Conservation (phyloP, 2,329 filamentous ascomycete genomes). For the Ceratocystis colombiana region DNA sequence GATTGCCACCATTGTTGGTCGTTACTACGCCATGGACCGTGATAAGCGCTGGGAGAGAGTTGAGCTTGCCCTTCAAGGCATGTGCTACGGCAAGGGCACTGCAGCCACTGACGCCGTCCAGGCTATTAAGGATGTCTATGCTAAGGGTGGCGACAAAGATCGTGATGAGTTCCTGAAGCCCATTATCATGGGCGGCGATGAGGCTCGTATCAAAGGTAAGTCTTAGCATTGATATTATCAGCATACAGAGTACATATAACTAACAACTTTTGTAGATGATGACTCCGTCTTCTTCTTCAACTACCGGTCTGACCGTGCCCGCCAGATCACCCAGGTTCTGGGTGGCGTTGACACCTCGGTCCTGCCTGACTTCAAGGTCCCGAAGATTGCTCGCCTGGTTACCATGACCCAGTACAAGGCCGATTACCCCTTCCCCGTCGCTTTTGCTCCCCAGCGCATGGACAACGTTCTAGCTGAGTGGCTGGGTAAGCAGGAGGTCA, state of each 20-base stretch:
- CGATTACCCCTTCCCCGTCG: conserved; percentile 83
- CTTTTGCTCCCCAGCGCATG: conserved; percentile 92
- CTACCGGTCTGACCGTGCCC: conserved; percentile 95
- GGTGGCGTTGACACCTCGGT: conserved; percentile 88
- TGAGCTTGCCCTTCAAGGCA: conserved; percentile 77
- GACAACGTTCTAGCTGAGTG: conserved; percentile 97
- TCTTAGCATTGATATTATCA: neutral
- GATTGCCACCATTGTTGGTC: conserved; percentile 84
- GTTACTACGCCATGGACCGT: conserved; percentile 98
- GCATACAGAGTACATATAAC: neutral
- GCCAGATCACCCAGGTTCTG: conserved; percentile 89
- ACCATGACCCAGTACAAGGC: conserved; percentile 99
- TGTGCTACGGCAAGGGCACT: conserved; percentile 80
- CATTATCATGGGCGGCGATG: conserved; percentile 83
- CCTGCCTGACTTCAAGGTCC: conserved; percentile 82
- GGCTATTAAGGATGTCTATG: conserved; percentile 79
- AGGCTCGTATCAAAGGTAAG: conserved; percentile 72
- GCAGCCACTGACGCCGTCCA: conserved; percentile 72
- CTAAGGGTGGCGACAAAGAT: conserved; percentile 56
- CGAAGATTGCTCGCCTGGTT: conserved; percentile 70
- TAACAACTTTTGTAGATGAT: conserved; percentile 47
- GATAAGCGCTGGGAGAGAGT: conserved; percentile 98
- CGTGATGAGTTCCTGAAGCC: conserved; percentile 98
- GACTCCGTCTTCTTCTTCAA: conserved; percentile 99
- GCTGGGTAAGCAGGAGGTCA: conserved; percentile 75